Evolutionary conservation across 345 rosid genomes (phyloP), one percentile per base, ranked within the genome.

Genomic region (Microthlaspi erraticum): DNA sequence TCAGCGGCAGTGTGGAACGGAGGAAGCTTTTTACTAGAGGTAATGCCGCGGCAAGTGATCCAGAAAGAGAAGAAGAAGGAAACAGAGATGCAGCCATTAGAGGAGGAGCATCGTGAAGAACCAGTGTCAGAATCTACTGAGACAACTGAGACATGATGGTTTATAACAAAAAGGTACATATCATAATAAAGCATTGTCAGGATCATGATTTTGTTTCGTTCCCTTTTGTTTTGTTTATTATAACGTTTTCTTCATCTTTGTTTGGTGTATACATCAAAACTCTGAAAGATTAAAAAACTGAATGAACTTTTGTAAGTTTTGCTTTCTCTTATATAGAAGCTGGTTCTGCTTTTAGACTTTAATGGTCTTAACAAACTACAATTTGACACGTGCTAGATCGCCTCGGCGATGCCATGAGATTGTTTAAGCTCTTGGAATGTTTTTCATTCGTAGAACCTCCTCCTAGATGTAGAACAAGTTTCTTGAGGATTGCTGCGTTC

Each of bases 1-100:
- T 91, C 98, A 0, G 97, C 98, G 5, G 75, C 98, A 0, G 85
- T 88, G 8, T 93, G 96, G 96, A 93, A 91, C 61, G 98, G 98
- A 13, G 98, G 91, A 45, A 91, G 88, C 86, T 93, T 93, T 64
- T 83, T 91, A 52, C 72, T 93, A 33, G 98, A 89, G 50, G 97
- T 89, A 48, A 81, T 91, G 97, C 97, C 98, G 0, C 81, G 84
- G 49, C 96, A 91, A 88, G 92, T 86, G 70, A 91, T 91, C 26
- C 85, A 81, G 64, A 91, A 93, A 76, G 91, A 91, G 83, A 82
- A 85, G 71, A 91, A 82, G 78, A 91, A 83, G 70, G 87, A 82
- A 73, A 60, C 83, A 6, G 89, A 80, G 68, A 71, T 56, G 70
- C 81, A 43, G 58, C 77, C 77, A 0, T 49, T 73, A 57, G 72